Percentiles rank a stretch among this genome's conserved stretches.
phyloP scores from a whole-genome alignment of 768 basidiomycete genomes.

The Rhizopogon vinicolor region DNA sequence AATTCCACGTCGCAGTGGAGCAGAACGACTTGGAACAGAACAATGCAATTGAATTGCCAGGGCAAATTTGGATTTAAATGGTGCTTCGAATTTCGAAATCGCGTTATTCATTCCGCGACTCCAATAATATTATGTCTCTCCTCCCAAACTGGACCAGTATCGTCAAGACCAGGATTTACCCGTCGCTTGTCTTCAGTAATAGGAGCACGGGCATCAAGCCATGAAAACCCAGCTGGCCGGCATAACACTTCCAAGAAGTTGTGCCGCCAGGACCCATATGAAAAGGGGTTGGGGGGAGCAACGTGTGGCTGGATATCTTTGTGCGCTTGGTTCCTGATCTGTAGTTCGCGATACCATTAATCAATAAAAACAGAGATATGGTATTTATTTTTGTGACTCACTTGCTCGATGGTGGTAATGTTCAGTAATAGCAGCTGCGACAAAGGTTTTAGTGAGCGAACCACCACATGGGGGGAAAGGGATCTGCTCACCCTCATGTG shows the following conservation, averaged over 20 bases:
- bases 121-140: slow-evolving; percentile 6
- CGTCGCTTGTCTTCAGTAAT: slow-evolving; percentile 70
- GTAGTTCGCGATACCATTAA: slow-evolving; percentile 5
- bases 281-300: slow-evolving; percentile 82
- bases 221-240: slow-evolving; percentile 75
- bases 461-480: background rate
- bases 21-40: background rate
- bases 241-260: slow-evolving; percentile 79
- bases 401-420: slow-evolving; percentile 95
- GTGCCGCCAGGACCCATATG: slow-evolving; percentile 67
- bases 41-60: slow-evolving; percentile 1
- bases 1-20: background rate
- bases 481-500: slow-evolving; percentile 69
- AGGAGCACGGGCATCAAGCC: slow-evolving; percentile 59
- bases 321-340: slow-evolving; percentile 88
- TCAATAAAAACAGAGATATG: slow-evolving; percentile 5
- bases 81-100: background rate
- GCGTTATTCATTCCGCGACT: background rate
- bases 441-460: slow-evolving; percentile 1
- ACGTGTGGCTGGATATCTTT: slow-evolving; percentile 59
- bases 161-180: slow-evolving; percentile 64
- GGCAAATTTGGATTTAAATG: background rate
- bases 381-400: slow-evolving; percentile 31
- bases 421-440: slow-evolving; percentile 74
- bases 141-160: slow-evolving; percentile 21